These are phyloP conservation scores for Nasturtium officinale DNA, from an alignment of 345 rosid species.

Conservation along the genomic window DNA sequence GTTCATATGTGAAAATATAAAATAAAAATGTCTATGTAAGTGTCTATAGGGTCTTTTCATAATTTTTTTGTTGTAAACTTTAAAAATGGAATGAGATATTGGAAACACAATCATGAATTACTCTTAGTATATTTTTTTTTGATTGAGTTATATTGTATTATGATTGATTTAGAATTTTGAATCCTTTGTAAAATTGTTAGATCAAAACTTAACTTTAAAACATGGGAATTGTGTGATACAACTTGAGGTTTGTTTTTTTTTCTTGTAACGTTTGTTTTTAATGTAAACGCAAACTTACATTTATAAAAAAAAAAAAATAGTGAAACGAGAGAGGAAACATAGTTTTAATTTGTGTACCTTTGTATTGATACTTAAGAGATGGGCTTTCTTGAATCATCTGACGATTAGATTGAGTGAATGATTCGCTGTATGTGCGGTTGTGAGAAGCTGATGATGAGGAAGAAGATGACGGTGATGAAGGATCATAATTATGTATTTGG, in stretches of 20 bases:
- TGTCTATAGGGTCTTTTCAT: background rate
- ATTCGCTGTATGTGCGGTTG: constrained; percentile 35
- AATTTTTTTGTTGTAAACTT: background rate
- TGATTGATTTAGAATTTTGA: background rate
- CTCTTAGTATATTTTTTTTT: background rate
- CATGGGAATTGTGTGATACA: background rate
- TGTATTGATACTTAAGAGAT: constrained; percentile 37
- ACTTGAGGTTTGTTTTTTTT: background rate
- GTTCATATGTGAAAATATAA: background rate
- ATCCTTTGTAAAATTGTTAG: background rate
- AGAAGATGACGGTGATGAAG: constrained; percentile 38
- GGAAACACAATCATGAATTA: background rate
- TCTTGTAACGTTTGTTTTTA: background rate
- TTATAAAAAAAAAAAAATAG: background rate
- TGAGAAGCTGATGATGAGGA: constrained; percentile 38
- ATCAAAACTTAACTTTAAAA: background rate
- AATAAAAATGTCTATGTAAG: no score
- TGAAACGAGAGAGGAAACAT: background rate
- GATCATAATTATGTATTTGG: constrained; percentile 40
- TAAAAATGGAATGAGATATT: background rate
- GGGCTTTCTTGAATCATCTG: constrained; percentile 20
- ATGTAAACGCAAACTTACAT: background rate
- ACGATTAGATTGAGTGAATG: constrained; percentile 15
- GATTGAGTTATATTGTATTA: background rate
- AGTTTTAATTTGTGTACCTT: constrained; percentile 22